A percentile compares a stretch with the other conserved stretches of the same genome.
phyloP scores from a whole-genome alignment of 352 stramenopile genomes.

The Globisporangium perplexum region DNA sequence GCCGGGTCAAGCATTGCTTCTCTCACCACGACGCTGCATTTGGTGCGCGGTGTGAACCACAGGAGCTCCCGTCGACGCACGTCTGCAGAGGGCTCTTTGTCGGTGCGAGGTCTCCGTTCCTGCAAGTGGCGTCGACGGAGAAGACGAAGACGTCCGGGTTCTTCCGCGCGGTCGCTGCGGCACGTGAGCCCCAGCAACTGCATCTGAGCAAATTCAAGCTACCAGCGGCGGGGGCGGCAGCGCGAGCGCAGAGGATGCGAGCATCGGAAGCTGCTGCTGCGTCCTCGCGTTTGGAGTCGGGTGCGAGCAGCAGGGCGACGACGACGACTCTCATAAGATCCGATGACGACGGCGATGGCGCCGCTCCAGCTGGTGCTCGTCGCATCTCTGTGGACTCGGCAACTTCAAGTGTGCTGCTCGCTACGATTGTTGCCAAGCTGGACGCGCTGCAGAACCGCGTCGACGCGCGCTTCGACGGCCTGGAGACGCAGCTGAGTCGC shows the following conservation, averaged over 20 bases:
- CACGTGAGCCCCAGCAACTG: constrained; percentile 25
- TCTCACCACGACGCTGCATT: neutral
- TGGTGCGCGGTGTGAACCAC: neutral
- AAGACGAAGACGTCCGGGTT: constrained; percentile 41
- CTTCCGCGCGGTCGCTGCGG: constrained; percentile 28
- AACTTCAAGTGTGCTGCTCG: constrained; percentile 4
- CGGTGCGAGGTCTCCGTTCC: constrained; percentile 31
- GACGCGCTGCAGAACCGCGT: constrained; percentile 37
- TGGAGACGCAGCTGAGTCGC: constrained; percentile 35
- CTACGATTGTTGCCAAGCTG: constrained; percentile 25
- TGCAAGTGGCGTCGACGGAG: constrained; percentile 45
- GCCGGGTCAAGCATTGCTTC: neutral
- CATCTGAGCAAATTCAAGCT: constrained; percentile 49
- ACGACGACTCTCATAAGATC: too few relatives aligned
- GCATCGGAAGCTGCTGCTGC: neutral
- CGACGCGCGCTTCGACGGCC: constrained; percentile 44
- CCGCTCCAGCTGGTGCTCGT: too few relatives aligned
- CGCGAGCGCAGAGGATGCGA: neutral
- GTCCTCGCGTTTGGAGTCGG: neutral
- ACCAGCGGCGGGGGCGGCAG: constrained; percentile 5
- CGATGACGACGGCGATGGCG: neutral
- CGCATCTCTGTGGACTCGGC: neutral
- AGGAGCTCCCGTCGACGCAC: constrained; percentile 40
- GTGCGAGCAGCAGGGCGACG: too few relatives aligned
- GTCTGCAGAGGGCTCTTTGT: constrained; percentile 44